Evolutionary conservation across 2,329 filamentous ascomycete species (phyloP).

Genomic region (Paecilomyces sp.): DNA sequence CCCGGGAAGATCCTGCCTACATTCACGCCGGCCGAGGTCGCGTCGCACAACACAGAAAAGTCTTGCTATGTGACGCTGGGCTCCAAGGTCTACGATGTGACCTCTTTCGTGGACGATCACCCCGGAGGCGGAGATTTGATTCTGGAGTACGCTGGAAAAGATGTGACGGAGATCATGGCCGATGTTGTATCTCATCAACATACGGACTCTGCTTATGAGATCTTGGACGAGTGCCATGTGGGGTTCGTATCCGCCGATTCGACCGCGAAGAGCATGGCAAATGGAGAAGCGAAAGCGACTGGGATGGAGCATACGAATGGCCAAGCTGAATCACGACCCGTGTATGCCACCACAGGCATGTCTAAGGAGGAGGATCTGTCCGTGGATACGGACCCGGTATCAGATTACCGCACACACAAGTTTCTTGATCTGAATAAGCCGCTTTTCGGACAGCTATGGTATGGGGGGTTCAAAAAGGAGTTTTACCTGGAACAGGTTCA

Average conservation of each 20-base stretch:
- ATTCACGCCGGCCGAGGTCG: slow-evolving; percentile 72
- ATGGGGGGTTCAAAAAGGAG: slow-evolving; percentile 80
- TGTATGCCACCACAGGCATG: slow-evolving; percentile 68
- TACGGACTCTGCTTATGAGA: slow-evolving; percentile 90
- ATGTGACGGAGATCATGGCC: slow-evolving; percentile 73
- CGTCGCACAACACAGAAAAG: slow-evolving; percentile 67
- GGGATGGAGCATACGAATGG: slow-evolving; percentile 21
- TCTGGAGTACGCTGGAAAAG: slow-evolving; percentile 82
- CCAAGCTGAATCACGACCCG: slow-evolving; percentile 15
- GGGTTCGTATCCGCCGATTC: slow-evolving; percentile 67
- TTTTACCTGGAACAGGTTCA: slow-evolving; percentile 97
- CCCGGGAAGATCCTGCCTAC: slow-evolving; percentile 75
- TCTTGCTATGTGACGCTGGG: slow-evolving; percentile 93
- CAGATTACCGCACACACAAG: slow-evolving; percentile 84
- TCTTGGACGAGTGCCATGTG: slow-evolving; percentile 78
- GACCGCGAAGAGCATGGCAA: slow-evolving; percentile 41
- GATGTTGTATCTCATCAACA: slow-evolving; percentile 79
- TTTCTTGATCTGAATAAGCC: slow-evolving; percentile 86
- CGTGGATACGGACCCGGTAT: slow-evolving; percentile 68
- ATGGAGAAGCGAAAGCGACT: slow-evolving; percentile 37
- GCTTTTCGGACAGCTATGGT: slow-evolving; percentile 81
- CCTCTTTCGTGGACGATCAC: slow-evolving; percentile 81
- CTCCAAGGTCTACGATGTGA: slow-evolving; percentile 89
- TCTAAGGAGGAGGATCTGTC: slow-evolving; percentile 78
- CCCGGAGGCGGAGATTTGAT: slow-evolving; percentile 86